Percentiles rank a stretch among this genome's conserved stretches.
These are phyloP conservation scores for Backusella westeae DNA, from an alignment of 192 early-diverging fungal species.

Conservation along the genomic window DNA sequence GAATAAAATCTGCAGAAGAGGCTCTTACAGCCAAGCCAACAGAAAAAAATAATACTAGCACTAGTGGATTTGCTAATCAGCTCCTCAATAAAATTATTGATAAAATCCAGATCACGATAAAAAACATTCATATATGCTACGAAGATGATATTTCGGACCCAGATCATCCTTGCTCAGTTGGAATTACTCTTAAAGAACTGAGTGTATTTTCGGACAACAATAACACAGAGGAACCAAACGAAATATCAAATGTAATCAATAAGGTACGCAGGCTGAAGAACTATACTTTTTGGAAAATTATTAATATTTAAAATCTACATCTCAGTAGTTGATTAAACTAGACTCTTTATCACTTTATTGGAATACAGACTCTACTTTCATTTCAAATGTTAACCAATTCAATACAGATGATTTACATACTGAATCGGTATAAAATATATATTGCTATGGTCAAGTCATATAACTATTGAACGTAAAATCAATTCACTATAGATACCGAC, in stretches of 20 bases:
- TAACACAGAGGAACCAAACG: slow-evolving; percentile 52
- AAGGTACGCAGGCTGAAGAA: slow-evolving; percentile 41
- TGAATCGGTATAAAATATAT: slow-evolving; percentile 7
- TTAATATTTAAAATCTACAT: background rate
- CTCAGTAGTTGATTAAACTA: slow-evolving; percentile 48
- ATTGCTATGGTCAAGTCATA: background rate
- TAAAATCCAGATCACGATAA: slow-evolving; percentile 81
- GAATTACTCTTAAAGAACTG: slow-evolving; percentile 73
- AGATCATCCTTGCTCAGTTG: slow-evolving; percentile 68
- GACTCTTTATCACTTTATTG: slow-evolving; percentile 72
- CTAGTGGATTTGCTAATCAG: slow-evolving; percentile 67
- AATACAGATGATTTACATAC: slow-evolving; percentile 2
- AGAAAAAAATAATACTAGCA: background rate
- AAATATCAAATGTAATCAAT: slow-evolving; percentile 62
- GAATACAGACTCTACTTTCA: slow-evolving; percentile 58
- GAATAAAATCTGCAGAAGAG: slow-evolving; percentile 59
- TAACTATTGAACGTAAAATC: background rate
- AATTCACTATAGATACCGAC: slow-evolving; percentile 42
- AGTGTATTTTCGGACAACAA: slow-evolving; percentile 74
- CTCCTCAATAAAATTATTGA: slow-evolving; percentile 81
- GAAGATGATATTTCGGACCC: slow-evolving; percentile 74
- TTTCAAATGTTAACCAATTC: background rate
- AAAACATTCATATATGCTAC: slow-evolving; percentile 85
- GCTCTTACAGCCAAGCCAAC: slow-evolving; percentile 7
- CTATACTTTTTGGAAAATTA: background rate